Evolutionary conservation across 1,284 basidiomycete genomes (phyloP).

Genomic region (Ustilago curta): DNA sequence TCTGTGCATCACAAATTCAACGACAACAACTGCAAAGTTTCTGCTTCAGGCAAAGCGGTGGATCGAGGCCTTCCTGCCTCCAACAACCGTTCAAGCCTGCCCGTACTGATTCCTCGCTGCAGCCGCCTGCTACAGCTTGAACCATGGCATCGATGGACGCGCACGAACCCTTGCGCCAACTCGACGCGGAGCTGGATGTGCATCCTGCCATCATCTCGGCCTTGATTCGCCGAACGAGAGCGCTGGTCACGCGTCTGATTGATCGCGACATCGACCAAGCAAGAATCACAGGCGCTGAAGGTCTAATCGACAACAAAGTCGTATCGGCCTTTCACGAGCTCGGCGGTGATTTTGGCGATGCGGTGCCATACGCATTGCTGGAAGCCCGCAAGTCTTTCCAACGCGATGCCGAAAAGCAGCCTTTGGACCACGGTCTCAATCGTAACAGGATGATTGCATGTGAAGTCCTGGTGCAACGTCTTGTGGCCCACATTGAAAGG

Average conservation of each 20-base stretch:
- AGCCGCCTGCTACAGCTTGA: not conserved
- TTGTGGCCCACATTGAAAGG: conserved; percentile 52
- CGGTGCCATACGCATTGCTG: conserved; percentile 56
- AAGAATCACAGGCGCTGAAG: conserved; percentile 50
- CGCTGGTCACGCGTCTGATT: conserved; percentile 51
- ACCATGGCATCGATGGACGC: conserved; percentile 22
- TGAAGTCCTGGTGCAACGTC: conserved; percentile 54
- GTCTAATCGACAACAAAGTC: conserved; percentile 44
- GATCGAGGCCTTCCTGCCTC: not conserved
- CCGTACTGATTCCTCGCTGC: not conserved
- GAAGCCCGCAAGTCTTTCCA: conserved; percentile 52
- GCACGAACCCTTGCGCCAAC: conserved; percentile 34
- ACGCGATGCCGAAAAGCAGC: conserved; percentile 31
- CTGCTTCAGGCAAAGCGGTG: not conserved
- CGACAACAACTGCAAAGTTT: not conserved
- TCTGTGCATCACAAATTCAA: conserved; percentile 2
- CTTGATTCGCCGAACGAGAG: conserved; percentile 50
- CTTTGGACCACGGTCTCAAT: conserved; percentile 40
- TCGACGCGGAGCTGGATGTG: conserved; percentile 42
- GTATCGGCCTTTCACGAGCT: conserved; percentile 52
- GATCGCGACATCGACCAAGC: conserved; percentile 56
- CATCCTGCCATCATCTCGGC: conserved; percentile 53
- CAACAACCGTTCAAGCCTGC: not conserved
- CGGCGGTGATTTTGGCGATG: conserved; percentile 59
- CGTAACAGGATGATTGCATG: conserved; percentile 42